Conservation (phyloP, 331 rosid genomes). For the Acacia concinna region DNA sequence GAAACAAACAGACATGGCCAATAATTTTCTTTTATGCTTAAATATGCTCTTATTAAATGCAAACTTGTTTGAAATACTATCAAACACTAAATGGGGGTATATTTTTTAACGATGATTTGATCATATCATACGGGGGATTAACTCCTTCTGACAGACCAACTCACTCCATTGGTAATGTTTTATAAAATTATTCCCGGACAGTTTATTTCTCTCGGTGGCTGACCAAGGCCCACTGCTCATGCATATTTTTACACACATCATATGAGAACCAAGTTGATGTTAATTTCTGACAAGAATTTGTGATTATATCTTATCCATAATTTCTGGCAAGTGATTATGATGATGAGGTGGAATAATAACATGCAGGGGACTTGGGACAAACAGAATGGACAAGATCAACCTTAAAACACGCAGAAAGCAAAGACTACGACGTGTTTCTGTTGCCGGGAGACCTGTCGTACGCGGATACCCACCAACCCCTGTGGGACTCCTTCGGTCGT, state of each 20-base stretch:
- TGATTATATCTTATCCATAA: not conserved
- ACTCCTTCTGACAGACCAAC: no score
- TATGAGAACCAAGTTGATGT: not conserved
- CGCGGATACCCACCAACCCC: conserved; percentile 59
- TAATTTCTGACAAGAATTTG: not conserved
- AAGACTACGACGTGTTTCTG: conserved; percentile 61
- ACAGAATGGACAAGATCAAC: conserved; percentile 71
- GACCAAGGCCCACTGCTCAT: not conserved
- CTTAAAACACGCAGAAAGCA: conserved; percentile 43
- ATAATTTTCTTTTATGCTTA: no score
- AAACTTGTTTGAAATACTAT: no score
- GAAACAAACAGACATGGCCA: no score
- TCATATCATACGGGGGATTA: no score
- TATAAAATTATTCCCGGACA: no score
- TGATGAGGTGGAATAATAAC: not conserved
- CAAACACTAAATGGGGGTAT: no score
- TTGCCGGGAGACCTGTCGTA: conserved; percentile 76
- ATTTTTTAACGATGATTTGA: no score
- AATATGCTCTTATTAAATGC: no score
- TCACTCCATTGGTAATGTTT: no score
- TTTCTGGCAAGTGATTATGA: not conserved
- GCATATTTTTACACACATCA: no score
- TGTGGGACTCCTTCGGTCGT: conserved; percentile 86
- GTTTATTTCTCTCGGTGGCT: not conserved
- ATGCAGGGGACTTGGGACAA: conserved; percentile 76